Conservation (phyloP, 306 rosid species). For the Malus asiatica region DNA sequence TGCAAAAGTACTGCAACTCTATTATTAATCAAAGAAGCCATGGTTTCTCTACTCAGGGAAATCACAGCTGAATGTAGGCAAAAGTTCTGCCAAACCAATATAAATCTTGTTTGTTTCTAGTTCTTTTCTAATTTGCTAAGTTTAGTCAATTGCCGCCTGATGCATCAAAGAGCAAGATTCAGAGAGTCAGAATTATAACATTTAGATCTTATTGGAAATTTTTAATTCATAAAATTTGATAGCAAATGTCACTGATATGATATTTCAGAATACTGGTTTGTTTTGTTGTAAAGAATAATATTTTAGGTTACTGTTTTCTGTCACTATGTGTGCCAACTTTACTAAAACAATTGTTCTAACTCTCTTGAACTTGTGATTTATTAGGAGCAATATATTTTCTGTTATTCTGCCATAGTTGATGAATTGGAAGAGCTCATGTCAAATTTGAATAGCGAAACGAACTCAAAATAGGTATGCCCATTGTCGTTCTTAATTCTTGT, state of each 20-base stretch:
- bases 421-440: conserved; percentile 70
- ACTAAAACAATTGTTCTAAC: background rate
- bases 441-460: conserved; percentile 21
- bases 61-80: no score
- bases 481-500: background rate
- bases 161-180: no score
- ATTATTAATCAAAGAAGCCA: no score
- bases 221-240: background rate
- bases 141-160: no score
- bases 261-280: background rate
- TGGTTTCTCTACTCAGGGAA: no score
- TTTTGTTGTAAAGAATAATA: background rate
- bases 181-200: no score
- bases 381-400: conserved; percentile 49
- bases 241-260: background rate
- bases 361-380: background rate
- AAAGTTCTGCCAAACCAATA: no score
- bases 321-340: background rate
- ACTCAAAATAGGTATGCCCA: conserved; percentile 23
- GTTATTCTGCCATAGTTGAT: conserved; percentile 51
- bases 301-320: background rate
- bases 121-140: no score
- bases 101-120: no score
- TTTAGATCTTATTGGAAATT: background rate
- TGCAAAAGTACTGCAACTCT: no score